Conservation (phyloP, 164 flowering plant genomes). For the Euptelea pleiosperma region DNA sequence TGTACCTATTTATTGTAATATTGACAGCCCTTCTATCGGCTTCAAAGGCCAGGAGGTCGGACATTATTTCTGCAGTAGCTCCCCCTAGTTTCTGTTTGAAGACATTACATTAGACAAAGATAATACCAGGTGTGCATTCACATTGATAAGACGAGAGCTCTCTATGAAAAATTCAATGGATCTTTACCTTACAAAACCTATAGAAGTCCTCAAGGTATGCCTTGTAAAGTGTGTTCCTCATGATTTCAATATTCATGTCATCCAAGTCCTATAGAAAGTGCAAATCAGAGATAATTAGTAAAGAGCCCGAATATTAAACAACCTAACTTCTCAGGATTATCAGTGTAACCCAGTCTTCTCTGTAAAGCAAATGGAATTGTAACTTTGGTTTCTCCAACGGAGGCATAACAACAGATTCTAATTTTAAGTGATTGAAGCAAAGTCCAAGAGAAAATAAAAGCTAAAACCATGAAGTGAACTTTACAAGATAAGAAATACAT, state of each 20-base stretch:
- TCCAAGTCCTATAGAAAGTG: slow-evolving; percentile 74
- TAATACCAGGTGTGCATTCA: neutral
- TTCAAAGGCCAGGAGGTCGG: slow-evolving; percentile 94
- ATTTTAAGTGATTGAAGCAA: neutral
- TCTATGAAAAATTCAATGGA: neutral
- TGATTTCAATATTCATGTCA: slow-evolving; percentile 99
- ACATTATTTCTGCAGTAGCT: slow-evolving; percentile 96
- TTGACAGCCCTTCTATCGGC: slow-evolving; percentile 98
- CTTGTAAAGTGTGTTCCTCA: slow-evolving; percentile 99
- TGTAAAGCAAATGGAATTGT: neutral
- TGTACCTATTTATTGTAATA: slow-evolving; percentile 87
- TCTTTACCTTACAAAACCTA: slow-evolving; percentile 77
- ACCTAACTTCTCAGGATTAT: too few species aligned
- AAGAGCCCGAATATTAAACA: neutral
- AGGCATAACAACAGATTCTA: neutral
- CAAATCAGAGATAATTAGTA: neutral
- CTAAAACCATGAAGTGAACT: too few species aligned
- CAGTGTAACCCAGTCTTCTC: neutral
- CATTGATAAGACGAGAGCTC: neutral
- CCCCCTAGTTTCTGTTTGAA: slow-evolving; percentile 84
- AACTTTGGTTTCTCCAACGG: neutral
- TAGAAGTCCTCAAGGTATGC: slow-evolving; percentile 98
- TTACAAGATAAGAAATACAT: too few species aligned
- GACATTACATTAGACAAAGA: slow-evolving; percentile 7
- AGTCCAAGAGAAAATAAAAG: neutral